Percentiles rank a stretch among this genome's conserved stretches.
Evolutionary conservation across 116 monocot species (phyloP).

Genomic region (Dioscorea cayenensis): DNA sequence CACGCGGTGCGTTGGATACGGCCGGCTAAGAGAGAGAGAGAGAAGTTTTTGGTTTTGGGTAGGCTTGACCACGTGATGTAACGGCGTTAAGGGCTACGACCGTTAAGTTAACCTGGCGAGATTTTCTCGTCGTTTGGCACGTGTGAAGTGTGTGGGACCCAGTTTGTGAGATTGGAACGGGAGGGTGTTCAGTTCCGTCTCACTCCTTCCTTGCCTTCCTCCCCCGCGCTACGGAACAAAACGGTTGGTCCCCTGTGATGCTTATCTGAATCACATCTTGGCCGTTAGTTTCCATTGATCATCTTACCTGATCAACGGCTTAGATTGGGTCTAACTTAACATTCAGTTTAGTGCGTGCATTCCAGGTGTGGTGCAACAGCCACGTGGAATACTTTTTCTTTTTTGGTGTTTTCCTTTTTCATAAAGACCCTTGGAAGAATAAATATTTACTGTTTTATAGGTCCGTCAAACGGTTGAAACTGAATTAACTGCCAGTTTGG

Average conservation of each 20-base stretch:
- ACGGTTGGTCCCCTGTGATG: neutral
- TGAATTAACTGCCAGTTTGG: too few species aligned
- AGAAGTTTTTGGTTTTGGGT: neutral
- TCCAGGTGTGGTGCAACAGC: too few species aligned
- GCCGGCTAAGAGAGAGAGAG: neutral
- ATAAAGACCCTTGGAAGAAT: too few species aligned
- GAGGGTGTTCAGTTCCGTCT: too few species aligned
- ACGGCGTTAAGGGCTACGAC: neutral
- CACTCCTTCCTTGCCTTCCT: neutral
- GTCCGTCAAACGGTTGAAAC: too few species aligned
- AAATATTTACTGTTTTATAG: too few species aligned
- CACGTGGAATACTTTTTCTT: too few species aligned
- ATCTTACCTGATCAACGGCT: too few species aligned
- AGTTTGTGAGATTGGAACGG: too few species aligned
- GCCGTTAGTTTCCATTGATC: neutral
- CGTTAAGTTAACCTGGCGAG: neutral
- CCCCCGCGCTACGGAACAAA: neutral
- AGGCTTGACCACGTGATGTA: neutral
- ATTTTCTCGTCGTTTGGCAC: neutral
- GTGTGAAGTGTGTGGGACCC: neutral
- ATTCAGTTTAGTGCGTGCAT: too few species aligned
- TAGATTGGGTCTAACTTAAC: too few species aligned
- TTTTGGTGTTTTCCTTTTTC: too few species aligned
- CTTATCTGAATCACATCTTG: neutral
- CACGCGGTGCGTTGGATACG: neutral